Base-by-base conservation (phyloP, 116 monocot species). In the Cymodocea nodosa region DNA sequence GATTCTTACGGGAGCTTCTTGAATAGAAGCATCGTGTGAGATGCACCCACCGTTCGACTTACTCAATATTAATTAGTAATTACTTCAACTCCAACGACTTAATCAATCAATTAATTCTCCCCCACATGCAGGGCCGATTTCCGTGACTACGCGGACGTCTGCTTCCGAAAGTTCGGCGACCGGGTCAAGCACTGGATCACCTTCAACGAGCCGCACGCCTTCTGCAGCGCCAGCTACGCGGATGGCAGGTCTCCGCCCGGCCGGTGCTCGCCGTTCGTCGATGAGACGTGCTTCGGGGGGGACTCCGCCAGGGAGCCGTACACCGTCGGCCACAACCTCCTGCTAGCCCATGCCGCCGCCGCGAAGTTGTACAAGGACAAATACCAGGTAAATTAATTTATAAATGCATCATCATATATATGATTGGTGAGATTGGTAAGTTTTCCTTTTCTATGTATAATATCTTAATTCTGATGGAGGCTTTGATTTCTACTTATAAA, bases 1-100 rank as follows among this genome's bases (percentile, higher is more conserved):
- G 76, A 83, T 20, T 51, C 55, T 44, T 83, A 83, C 37, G 70
- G 70, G 9, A 73, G 83, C 16, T 83, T 83, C 60, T 54, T 75
- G n/a, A 77, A 68, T 25, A 15, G 16, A 39, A 71, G 59, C 4
- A 80, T 84, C 6, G 77, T 80, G 80, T 78, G 22, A 70, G 3
- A 5, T 23, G 6, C 19, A 58, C 17, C 14, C 18, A 10, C 53
- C 18, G 5, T 5, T 3, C 15, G 55, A n/a, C n/a, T n/a, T n/a
- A n/a, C n/a, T n/a, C n/a, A n/a, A n/a, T n/a, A n/a, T n/a, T n/a
- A n/a, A n/a, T n/a, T n/a, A n/a, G n/a, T n/a, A n/a, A n/a, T n/a
- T n/a, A n/a, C n/a, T n/a, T n/a, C n/a, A n/a, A n/a, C n/a, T n/a
- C n/a, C n/a, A n/a, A n/a, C n/a, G n/a, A n/a, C n/a, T n/a, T n/a